Percentiles rank a stretch among this genome's conserved stretches.
Evolutionary conservation across 495 filamentous ascomycete species (phyloP).

Genomic region (Collariella sp.): DNA sequence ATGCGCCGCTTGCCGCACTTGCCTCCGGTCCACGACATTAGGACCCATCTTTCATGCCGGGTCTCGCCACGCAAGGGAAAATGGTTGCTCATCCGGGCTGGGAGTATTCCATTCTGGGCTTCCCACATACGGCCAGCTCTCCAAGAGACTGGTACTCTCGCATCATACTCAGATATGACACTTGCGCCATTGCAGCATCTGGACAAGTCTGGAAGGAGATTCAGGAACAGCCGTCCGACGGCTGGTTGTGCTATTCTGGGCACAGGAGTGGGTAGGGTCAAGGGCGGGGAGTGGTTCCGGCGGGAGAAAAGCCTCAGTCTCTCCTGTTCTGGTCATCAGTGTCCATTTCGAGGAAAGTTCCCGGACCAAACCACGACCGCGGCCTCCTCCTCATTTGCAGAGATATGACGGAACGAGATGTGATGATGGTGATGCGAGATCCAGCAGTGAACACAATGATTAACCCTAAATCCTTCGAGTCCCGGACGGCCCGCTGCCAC

Average conservation of each 20-base stretch:
- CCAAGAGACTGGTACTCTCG: neutral
- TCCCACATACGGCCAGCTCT: neutral
- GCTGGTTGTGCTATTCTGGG: neutral
- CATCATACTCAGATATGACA: neutral
- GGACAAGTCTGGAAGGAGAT: neutral
- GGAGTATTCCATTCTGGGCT: neutral
- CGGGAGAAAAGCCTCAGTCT: constrained; percentile 6
- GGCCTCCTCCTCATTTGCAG: neutral
- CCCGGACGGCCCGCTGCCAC: neutral
- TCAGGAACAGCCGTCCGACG: constrained; percentile 1
- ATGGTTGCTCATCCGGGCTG: neutral
- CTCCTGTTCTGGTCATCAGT: constrained; percentile 8
- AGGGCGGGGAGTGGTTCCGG: neutral
- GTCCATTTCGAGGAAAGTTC: constrained; percentile 17
- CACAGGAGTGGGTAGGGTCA: neutral
- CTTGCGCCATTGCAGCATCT: neutral
- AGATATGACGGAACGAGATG: constrained; percentile 1
- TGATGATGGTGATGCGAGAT: neutral
- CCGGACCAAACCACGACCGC: constrained; percentile 1
- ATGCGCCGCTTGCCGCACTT: constrained; percentile 12
- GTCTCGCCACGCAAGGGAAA: neutral
- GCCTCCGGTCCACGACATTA: neutral
- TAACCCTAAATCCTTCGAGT: neutral
- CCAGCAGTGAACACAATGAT: neutral
- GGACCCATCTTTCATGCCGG: neutral